These are phyloP conservation scores for Gastrolobium villosum DNA, from an alignment of 306 rosid genomes.

Conservation along the genomic window DNA sequence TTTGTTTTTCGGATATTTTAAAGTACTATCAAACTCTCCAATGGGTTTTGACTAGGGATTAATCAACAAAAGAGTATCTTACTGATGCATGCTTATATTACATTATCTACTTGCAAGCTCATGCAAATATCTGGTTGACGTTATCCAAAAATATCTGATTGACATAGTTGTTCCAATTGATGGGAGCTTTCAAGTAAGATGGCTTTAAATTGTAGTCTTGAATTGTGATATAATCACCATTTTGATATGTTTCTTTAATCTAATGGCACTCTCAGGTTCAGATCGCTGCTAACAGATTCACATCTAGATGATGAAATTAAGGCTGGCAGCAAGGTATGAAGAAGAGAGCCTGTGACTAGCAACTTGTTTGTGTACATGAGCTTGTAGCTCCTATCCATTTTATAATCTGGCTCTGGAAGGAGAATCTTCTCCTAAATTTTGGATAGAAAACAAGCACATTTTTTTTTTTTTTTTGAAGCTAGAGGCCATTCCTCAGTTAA, in stretches of 20 bases:
- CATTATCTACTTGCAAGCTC: conserved; percentile 35
- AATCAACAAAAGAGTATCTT: conserved; percentile 20
- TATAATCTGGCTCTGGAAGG: conserved; percentile 36
- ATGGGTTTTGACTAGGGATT: conserved; percentile 12
- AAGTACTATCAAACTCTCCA: conserved; percentile 26
- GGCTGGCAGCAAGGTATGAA: conserved; percentile 40
- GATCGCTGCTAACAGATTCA: conserved; percentile 48
- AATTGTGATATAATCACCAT: conserved; percentile 27
- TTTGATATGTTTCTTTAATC: conserved; percentile 36
- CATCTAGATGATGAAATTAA: conserved; percentile 49
- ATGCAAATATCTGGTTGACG: conserved; percentile 29
- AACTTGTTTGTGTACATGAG: conserved; percentile 36
- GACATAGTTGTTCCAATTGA: conserved; percentile 34
- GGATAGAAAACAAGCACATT: conserved; percentile 3
- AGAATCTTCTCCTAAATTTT: conserved; percentile 32
- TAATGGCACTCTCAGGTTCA: conserved; percentile 62
- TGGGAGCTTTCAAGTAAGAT: conserved; percentile 20
- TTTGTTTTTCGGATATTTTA: conserved; percentile 25
- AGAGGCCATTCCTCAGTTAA: background rate
- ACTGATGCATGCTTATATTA: conserved; percentile 30
- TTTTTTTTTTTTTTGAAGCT: conserved; percentile 22
- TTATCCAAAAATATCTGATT: background rate
- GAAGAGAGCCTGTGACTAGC: conserved; percentile 39
- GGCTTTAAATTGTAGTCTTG: conserved; percentile 31
- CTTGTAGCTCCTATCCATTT: conserved; percentile 39